Conservation (phyloP, 139 green algal species). For the Haematococcus sp. region DNA sequence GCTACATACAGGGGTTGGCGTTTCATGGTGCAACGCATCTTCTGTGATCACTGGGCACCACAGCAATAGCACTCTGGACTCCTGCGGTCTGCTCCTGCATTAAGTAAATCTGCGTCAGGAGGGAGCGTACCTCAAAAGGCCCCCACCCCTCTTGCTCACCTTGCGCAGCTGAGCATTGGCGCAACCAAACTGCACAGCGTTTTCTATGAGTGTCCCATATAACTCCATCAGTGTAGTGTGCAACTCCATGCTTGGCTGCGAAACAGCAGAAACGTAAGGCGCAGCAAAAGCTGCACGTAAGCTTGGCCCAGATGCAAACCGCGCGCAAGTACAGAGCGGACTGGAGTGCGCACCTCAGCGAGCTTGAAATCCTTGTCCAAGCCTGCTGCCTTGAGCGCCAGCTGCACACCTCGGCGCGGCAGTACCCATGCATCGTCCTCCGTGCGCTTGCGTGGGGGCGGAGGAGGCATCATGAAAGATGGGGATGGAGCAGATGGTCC, state of each 20-base stretch:
- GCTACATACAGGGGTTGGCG: no score
- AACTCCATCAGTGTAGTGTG: conserved; percentile 29
- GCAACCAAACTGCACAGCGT: conserved; percentile 33
- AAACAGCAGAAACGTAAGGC: neutral
- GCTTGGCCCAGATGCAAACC: no score
- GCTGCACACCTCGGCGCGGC: conserved; percentile 17
- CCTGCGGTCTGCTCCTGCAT: no score
- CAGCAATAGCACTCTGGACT: no score
- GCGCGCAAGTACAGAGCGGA: no score
- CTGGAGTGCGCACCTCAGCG: no score
- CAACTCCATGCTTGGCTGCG: conserved; percentile 6
- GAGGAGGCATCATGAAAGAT: neutral
- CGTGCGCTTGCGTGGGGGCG: neutral
- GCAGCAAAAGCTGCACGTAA: no score
- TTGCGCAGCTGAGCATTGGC: conserved; percentile 31
- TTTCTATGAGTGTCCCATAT: conserved; percentile 23
- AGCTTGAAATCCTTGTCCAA: conserved; percentile 26
- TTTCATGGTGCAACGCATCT: no score
- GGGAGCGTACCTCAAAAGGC: neutral
- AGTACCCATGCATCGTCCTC: conserved; percentile 23
- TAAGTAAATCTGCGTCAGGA: no score
- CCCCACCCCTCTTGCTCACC: conserved; percentile 1
- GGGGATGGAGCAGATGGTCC: neutral
- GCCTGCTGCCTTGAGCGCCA: conserved; percentile 20
- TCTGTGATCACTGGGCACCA: no score